Conservation (phyloP, 495 filamentous ascomycete genomes). For the Penicillium verhagenii region DNA sequence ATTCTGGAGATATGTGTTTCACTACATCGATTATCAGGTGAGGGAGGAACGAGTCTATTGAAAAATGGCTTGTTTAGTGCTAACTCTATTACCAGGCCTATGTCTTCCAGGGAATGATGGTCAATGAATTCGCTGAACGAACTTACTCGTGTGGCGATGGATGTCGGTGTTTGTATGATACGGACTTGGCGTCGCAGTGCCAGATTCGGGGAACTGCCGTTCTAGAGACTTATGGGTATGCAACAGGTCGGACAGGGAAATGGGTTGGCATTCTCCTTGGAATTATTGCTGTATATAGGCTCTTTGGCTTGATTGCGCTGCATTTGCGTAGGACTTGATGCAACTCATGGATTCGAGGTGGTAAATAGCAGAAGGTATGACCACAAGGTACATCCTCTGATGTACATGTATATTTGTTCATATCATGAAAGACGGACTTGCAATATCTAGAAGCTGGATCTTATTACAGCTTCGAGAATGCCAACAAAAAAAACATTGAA, state of each 20-base stretch:
- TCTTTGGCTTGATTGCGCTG: conserved; percentile 56
- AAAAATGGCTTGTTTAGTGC: neutral
- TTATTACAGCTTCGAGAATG: no score
- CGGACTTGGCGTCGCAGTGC: conserved; percentile 60
- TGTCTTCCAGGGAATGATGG: conserved; percentile 89
- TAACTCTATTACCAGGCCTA: conserved; percentile 46
- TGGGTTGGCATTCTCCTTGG: conserved; percentile 74
- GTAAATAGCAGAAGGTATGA: no score
- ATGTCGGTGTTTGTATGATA: conserved; percentile 71
- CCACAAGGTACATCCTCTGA: no score
- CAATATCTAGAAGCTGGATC: no score
- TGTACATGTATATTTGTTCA: no score
- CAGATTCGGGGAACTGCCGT: conserved; percentile 66
- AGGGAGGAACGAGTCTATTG: neutral
- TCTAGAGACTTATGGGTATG: conserved; percentile 65
- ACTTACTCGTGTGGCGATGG: conserved; percentile 56
- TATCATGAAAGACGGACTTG: no score
- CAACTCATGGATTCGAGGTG: neutral
- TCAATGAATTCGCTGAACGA: conserved; percentile 71
- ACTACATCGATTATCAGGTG: conserved; percentile 79
- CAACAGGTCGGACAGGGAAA: conserved; percentile 57
- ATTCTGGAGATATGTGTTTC: conserved; percentile 82
- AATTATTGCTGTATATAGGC: conserved; percentile 69
- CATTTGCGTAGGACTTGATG: conserved; percentile 27
- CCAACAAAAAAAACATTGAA: no score